A percentile compares a stretch with the other conserved stretches of the same genome.
phyloP scores from a whole-genome alignment of 805 yeast species.

The Isabelozyma rhagii region DNA sequence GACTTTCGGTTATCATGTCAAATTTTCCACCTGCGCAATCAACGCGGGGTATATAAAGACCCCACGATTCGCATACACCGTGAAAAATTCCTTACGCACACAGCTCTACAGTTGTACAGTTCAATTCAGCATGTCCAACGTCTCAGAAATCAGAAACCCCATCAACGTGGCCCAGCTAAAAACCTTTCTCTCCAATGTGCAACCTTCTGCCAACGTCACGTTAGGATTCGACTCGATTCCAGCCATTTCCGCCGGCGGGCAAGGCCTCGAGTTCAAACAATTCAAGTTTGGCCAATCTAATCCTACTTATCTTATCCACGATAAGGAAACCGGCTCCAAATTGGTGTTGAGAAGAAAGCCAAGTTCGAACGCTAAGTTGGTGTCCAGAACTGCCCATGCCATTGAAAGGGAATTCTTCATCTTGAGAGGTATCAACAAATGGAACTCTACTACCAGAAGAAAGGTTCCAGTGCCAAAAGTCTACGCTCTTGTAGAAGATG shows the following conservation, averaged over 20 bases:
- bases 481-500: conserved; percentile 54
- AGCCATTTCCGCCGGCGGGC: conserved; percentile 7
- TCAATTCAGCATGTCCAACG: conserved; percentile 4
- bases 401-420: conserved; percentile 59
- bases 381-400: conserved; percentile 58
- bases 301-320: conserved; percentile 54
- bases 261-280: conserved; percentile 32
- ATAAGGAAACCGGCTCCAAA: conserved; percentile 31
- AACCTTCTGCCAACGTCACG: conserved; percentile 11
- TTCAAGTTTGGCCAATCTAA: conserved; percentile 63
- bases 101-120: too few species aligned
- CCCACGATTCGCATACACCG: too few species aligned
- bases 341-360: conserved; percentile 60
- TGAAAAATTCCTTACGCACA: too few species aligned
- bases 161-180: conserved; percentile 23
- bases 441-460: conserved; percentile 18
- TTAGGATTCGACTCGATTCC: conserved; percentile 19
- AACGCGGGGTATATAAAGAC: too few species aligned
- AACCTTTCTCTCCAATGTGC: conserved; percentile 14
- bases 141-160: conserved; percentile 34
- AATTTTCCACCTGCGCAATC: too few species aligned
- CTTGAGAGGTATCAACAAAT: conserved; percentile 34
- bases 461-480: conserved; percentile 56
- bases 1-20: too few species aligned
- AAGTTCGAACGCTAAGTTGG: conserved; percentile 43